Conservation (phyloP, 257 asterid genomes). For the Rubia yunnanensis region DNA sequence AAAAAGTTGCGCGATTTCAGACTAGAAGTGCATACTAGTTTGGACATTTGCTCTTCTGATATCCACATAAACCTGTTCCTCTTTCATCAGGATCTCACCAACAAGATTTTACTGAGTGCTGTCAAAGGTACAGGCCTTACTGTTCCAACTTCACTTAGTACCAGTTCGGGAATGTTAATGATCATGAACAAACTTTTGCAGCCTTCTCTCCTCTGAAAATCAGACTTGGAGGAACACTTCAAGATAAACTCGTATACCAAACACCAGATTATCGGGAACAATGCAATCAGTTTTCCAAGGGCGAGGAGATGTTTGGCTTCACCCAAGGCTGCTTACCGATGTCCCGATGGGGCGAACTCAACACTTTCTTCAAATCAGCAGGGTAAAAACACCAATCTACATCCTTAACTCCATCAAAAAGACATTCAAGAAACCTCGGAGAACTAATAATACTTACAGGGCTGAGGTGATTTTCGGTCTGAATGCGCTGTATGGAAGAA, state of each 20-base stretch:
- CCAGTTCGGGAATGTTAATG: neutral
- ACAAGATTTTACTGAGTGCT: constrained; percentile 50
- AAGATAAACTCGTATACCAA: constrained; percentile 68
- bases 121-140: constrained; percentile 45
- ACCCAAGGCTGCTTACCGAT: constrained; percentile 67
- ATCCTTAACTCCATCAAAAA: neutral
- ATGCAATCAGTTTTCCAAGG: constrained; percentile 37
- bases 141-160: neutral
- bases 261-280: constrained; percentile 25
- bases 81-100: constrained; percentile 54
- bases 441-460: constrained; percentile 23
- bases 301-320: constrained; percentile 53
- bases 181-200: constrained; percentile 19
- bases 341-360: constrained; percentile 79
- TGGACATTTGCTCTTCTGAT: too few relatives aligned
- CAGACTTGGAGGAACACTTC: constrained; percentile 87
- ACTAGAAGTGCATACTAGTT: too few relatives aligned
- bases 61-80: too few relatives aligned
- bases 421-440: neutral
- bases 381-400: constrained; percentile 38
- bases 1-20: too few relatives aligned
- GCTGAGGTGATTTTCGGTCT: constrained; percentile 67
- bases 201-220: constrained; percentile 75
- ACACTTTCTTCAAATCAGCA: constrained; percentile 43
- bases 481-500: constrained; percentile 58